Conservation (phyloP, 371 early-diverging fungal genomes). For the Mortierella sp. region DNA sequence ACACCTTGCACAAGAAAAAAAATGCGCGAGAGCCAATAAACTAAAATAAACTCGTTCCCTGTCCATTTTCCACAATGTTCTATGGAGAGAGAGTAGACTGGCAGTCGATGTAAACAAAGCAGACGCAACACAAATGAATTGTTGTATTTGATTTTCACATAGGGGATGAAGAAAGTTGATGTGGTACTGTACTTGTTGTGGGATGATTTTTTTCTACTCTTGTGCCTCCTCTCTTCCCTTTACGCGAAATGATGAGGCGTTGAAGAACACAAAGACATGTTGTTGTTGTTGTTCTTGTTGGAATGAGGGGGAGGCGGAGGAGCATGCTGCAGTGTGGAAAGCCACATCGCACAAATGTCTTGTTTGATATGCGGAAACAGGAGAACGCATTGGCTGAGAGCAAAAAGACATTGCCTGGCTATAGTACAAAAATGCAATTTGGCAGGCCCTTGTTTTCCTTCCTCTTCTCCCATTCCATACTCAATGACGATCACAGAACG, state of each 20-base stretch:
- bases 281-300: neutral
- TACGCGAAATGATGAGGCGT: neutral
- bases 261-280: neutral
- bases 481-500: constrained; percentile 9
- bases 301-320: neutral
- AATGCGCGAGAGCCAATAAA: neutral
- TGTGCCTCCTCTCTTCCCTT: neutral
- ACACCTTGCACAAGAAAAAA: neutral
- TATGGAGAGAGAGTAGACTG: neutral
- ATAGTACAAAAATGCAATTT: neutral
- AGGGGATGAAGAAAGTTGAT: neutral
- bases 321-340: too few relatives aligned
- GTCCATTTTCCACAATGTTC: constrained; percentile 2
- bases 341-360: neutral
- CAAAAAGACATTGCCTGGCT: neutral
- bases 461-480: neutral
- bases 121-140: neutral
- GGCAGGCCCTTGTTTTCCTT: neutral
- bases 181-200: neutral
- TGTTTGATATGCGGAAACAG: neutral
- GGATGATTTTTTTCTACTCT: neutral
- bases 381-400: neutral
- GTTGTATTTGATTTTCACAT: neutral
- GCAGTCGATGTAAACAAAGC: neutral
- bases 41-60: neutral